Percentiles rank a stretch among this genome's conserved stretches.
phyloP scores from a whole-genome alignment of 345 rosid species.

The Eucalyptus fibrosa region DNA sequence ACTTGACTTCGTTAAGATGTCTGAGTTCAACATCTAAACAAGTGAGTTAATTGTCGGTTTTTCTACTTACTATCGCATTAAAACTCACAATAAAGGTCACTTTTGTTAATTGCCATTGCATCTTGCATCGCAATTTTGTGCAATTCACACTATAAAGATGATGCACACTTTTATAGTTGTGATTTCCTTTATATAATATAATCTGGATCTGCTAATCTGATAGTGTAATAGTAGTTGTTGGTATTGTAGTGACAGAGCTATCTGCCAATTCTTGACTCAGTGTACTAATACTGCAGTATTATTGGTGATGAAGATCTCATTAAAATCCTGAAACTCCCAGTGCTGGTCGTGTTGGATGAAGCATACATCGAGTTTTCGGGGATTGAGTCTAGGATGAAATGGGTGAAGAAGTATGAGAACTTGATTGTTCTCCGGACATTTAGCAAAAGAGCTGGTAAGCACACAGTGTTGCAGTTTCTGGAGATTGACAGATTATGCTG shows the following conservation, averaged over 20 bases:
- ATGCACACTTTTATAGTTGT: not conserved
- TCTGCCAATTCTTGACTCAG: not conserved
- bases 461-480: not conserved
- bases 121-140: not conserved
- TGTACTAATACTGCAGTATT: constrained; percentile 26
- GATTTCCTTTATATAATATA: not conserved
- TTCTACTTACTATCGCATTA: not conserved
- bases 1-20: not conserved
- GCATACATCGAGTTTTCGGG: constrained; percentile 93
- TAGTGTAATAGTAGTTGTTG: not conserved
- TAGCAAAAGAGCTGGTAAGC: constrained; percentile 94
- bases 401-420: constrained; percentile 93
- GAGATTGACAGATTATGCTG: not conserved
- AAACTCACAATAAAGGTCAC: not conserved
- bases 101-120: not conserved
- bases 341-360: constrained; percentile 89
- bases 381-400: constrained; percentile 69
- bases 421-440: constrained; percentile 88
- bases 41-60: not conserved
- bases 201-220: not conserved
- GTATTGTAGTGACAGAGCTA: not conserved
- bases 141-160: not conserved
- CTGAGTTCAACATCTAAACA: not conserved
- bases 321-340: constrained; percentile 67
- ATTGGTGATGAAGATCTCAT: constrained; percentile 68